These are phyloP conservation scores for Camellia lanceoleosa DNA, from an alignment of 148 eudicot species.

Conservation along the genomic window DNA sequence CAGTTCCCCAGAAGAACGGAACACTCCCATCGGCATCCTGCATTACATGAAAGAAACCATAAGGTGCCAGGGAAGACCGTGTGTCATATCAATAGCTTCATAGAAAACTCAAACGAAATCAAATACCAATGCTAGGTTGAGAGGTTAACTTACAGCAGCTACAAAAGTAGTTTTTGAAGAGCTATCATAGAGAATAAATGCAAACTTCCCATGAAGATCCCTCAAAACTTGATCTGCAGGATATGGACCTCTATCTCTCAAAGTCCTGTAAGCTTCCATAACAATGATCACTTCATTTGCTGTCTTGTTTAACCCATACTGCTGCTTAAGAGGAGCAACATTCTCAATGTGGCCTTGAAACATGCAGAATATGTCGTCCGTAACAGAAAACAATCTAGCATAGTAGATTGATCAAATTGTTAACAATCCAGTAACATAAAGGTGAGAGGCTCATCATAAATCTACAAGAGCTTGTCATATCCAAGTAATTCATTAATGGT, in stretches of 20 bases:
- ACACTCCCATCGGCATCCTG: conserved; percentile 93
- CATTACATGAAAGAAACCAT: conserved; percentile 10
- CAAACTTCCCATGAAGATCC: conserved; percentile 75
- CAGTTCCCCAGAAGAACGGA: conserved; percentile 95
- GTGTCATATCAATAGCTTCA: not conserved
- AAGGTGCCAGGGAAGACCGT: not conserved
- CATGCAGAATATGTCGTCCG: conserved; percentile 85
- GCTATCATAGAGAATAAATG: conserved; percentile 64
- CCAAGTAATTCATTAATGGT: not conserved
- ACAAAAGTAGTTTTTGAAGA: conserved; percentile 57
- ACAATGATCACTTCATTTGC: conserved; percentile 80
- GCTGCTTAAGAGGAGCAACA: conserved; percentile 79
- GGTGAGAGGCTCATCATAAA: not conserved
- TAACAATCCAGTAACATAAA: not conserved
- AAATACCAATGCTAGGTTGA: not conserved
- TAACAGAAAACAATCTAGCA: conserved; percentile 66
- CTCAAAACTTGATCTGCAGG: conserved; percentile 77
- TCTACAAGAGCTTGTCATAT: not conserved
- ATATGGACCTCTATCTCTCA: conserved; percentile 92
- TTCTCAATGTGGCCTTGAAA: conserved; percentile 88
- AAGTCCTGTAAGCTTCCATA: conserved; percentile 80
- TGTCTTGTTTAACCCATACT: conserved; percentile 70
- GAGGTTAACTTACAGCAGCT: conserved; percentile 57
- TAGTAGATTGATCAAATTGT: not conserved
- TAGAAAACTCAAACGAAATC: not conserved